These are phyloP conservation scores for Tricholoma sp. DNA, from an alignment of 768 basidiomycete species.

Conservation along the genomic window DNA sequence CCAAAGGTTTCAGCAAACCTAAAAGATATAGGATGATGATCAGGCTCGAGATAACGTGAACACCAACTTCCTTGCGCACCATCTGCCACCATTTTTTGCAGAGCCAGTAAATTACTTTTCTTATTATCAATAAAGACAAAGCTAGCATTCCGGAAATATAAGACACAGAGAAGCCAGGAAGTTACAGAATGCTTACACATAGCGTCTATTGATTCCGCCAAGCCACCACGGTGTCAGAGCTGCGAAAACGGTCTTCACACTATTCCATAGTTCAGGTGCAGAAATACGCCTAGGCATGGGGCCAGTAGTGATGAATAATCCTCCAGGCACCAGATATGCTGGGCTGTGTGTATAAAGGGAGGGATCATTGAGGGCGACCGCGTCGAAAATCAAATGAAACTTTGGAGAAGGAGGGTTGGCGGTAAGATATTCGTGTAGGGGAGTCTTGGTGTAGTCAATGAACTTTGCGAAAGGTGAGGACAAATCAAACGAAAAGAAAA, in stretches of 20 bases:
- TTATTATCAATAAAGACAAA: slow-evolving; percentile 27
- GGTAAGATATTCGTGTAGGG: slow-evolving; percentile 41
- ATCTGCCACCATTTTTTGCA: slow-evolving; percentile 34
- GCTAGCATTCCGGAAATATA: slow-evolving; percentile 17
- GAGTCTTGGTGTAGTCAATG: slow-evolving; percentile 55
- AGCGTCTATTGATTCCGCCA: slow-evolving; percentile 46
- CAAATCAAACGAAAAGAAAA: background rate
- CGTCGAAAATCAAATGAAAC: slow-evolving; percentile 58
- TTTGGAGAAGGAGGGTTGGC: slow-evolving; percentile 41
- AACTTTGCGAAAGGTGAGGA: slow-evolving; percentile 28
- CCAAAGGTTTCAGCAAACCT: slow-evolving; percentile 48
- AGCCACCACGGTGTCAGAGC: slow-evolving; percentile 40
- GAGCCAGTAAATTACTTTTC: slow-evolving; percentile 27
- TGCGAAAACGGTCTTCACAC: slow-evolving; percentile 28
- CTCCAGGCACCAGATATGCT: slow-evolving; percentile 50
- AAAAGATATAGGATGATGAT: background rate
- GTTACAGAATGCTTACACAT: slow-evolving; percentile 31
- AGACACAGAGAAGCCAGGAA: background rate
- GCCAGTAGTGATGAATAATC: slow-evolving; percentile 50
- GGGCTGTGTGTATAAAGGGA: slow-evolving; percentile 44
- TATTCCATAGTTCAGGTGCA: slow-evolving; percentile 26
- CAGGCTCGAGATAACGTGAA: background rate
- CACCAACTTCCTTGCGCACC: slow-evolving; percentile 25
- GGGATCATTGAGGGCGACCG: slow-evolving; percentile 44
- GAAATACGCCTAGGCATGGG: slow-evolving; percentile 32